Evolutionary conservation across 345 rosid genomes (phyloP).

Genomic region (Cardamine chenopodiifolia): DNA sequence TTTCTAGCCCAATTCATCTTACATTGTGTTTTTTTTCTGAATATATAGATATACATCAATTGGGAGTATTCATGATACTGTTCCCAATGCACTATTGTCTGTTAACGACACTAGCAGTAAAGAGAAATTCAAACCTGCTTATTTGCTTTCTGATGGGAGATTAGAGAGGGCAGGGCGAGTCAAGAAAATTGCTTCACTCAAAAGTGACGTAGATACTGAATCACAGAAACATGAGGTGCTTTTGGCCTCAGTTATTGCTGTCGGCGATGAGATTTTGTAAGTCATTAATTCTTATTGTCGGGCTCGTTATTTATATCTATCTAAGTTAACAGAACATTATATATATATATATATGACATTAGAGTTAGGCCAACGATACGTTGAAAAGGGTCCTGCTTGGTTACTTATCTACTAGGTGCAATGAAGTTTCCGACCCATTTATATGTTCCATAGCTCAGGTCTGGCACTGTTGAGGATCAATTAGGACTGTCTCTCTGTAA

Average conservation of each 20-base stretch:
- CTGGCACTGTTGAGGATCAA: conserved; percentile 90
- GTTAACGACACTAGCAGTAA: conserved; percentile 49
- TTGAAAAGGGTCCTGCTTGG: conserved; percentile 11
- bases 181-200: conserved; percentile 52
- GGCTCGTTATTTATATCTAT: background rate
- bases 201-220: conserved; percentile 48
- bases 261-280: conserved; percentile 99
- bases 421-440: conserved; percentile 42
- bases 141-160: conserved; percentile 95
- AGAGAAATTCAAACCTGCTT: conserved; percentile 88
- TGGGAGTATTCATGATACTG: conserved; percentile 91
- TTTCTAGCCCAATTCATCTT: background rate
- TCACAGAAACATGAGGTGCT: conserved; percentile 53
- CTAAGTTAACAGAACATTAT: background rate
- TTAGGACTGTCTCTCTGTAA: conserved; percentile 70
- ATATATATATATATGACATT: conserved; percentile 7
- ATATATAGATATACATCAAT: conserved; percentile 85
- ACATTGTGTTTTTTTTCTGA: conserved; percentile 17
- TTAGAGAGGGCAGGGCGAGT: conserved; percentile 97
- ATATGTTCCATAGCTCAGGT: conserved; percentile 99
- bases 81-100: conserved; percentile 77
- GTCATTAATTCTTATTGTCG: conserved; percentile 43
- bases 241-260: conserved; percentile 70
- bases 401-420: conserved; percentile 18
- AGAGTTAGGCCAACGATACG: conserved; percentile 12